Evolutionary conservation across 129 eudicot genomes (phyloP), one percentile per base, ranked within the genome.

Genomic region (Saposhnikovia divaricata): DNA sequence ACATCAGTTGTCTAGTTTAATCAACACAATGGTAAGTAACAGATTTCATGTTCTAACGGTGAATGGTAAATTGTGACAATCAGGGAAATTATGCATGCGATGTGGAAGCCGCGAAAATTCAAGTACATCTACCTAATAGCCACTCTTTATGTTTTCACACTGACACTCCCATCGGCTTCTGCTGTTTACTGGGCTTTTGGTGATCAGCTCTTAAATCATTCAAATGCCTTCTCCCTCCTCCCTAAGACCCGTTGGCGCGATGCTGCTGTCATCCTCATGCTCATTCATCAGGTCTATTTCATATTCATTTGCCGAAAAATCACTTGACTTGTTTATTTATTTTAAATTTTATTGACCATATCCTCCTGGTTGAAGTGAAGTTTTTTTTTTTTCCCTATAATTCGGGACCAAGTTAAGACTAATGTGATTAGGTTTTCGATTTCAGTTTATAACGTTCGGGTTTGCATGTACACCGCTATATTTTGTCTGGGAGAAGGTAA

Each of bases 401-500:
- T 34, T 34, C 37, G 13, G 37, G 28, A 25, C 1, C 16, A 34
- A 2, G 8, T 9, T 2, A 16, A 72, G 50, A 10, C 51, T 16
- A 1, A 50, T 15, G 53, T 39, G 9, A 27, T 57, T 13, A 74
- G 44, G 13, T 48, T 46, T 25, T 44, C 45, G 15, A 43, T 10
- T 53, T 74, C 98, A 93, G 98, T 94, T 94, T 66, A 94, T 94
- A 65, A 94, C 98, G 71, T 94, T 94, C 79, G 98, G 98, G 40
- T 94, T 94, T 34, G 98, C 98, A 3, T 91, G 98, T 75, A 94
- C 98, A 21, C 98, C 98, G 9, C 81, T 94, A 81, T 94, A 94
- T 84, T 94, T 94, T 48, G 98, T 94, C 71, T 94, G 98, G 98
- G 98, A 94, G 89, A 94, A 94, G 87, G 97, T 90, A 94, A 91